Base-by-base conservation (phyloP, 2,329 filamentous ascomycete species). In the Aspergillus felis region DNA sequence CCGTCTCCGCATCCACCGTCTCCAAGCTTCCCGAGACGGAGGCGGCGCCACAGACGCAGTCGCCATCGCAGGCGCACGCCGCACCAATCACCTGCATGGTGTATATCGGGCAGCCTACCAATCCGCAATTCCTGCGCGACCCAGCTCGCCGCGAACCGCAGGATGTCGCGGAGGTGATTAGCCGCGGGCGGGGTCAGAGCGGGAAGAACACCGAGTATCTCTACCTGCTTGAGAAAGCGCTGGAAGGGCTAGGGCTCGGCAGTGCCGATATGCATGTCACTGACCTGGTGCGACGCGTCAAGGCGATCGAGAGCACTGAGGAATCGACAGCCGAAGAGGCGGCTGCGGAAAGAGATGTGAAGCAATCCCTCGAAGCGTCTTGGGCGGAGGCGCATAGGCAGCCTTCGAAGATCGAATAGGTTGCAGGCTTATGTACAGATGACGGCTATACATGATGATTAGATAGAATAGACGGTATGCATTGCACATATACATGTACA, bases 51-150 rank as follows among this genome's bases (percentile, higher is more conserved):
- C 22, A 24, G 22, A 42, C 51, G 32, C 24, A 55, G 29, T 10
- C 59, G 3, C 38, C 54, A 2, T 14, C 58, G 3, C 55, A 57
- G 6, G 32, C 32, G 32, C 32, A 17, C 14, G 14, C 32, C 5
- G 14, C n/a, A 5, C 73, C 79, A 5, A 79, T 83, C 58, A 74
- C 75, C 10, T 87, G 84, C 58, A 84, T 97, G 61, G 91, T 96
- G 1, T 99, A 99, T 74, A 97, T 99, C 69, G 94, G 94, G 24
- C 89, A 95, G 2, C 94, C 94, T 0, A 86, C 88, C 49, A 99
- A 99, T 69, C 88, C 91, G 55, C 94, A 97, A 74, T 99, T 99
- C 69, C 81, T 92, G 41, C 72, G 74, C 42, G 69, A 76, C 24
- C 66, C 73, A 1, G 68, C 72, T 1, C 67, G 70, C n/a, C 92